Percentiles rank a stretch among this genome's conserved stretches.
Conservation (phyloP, 177 flowering plant species). For the Vitis hybrid region DNA sequence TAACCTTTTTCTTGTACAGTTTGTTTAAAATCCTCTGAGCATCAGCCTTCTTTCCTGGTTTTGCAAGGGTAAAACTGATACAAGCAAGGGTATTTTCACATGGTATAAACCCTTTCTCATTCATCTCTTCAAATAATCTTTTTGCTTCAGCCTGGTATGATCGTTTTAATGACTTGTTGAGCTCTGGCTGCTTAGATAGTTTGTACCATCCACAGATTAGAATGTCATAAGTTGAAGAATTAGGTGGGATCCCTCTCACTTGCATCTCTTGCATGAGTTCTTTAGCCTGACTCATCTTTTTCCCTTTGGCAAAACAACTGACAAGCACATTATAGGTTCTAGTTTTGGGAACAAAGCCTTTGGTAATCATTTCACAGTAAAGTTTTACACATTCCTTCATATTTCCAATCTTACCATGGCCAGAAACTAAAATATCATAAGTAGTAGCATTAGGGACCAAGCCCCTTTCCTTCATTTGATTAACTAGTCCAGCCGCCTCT, state of each 20-base stretch:
- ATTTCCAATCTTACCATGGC: slow-evolving; percentile 66
- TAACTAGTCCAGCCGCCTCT: slow-evolving; percentile 48
- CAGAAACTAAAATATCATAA: slow-evolving; percentile 61
- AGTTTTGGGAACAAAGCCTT: slow-evolving; percentile 70
- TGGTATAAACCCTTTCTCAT: slow-evolving; percentile 51
- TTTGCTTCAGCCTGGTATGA: slow-evolving; percentile 57
- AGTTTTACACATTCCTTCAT: slow-evolving; percentile 59
- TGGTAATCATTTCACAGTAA: slow-evolving; percentile 83
- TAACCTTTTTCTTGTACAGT: slow-evolving; percentile 27
- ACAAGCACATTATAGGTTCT: slow-evolving; percentile 80
- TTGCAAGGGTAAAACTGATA: slow-evolving; percentile 50
- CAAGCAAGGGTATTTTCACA: slow-evolving; percentile 42
- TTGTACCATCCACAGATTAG: slow-evolving; percentile 77
- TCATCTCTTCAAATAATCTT: slow-evolving; percentile 63
- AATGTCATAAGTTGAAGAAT: slow-evolving; percentile 76
- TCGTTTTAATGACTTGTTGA: slow-evolving; percentile 25
- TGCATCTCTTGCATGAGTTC: slow-evolving; percentile 89
- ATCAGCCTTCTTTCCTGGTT: slow-evolving; percentile 41
- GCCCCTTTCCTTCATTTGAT: slow-evolving; percentile 58
- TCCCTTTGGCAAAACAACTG: slow-evolving; percentile 53
- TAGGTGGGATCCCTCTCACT: slow-evolving; percentile 57
- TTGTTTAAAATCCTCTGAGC: slow-evolving; percentile 40
- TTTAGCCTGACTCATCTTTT: slow-evolving; percentile 77
- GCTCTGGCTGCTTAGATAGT: slow-evolving; percentile 40
- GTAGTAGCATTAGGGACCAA: slow-evolving; percentile 53